Base-by-base conservation (phyloP, 169 alveolate genomes). In the Plasmodium chabaudi region DNA sequence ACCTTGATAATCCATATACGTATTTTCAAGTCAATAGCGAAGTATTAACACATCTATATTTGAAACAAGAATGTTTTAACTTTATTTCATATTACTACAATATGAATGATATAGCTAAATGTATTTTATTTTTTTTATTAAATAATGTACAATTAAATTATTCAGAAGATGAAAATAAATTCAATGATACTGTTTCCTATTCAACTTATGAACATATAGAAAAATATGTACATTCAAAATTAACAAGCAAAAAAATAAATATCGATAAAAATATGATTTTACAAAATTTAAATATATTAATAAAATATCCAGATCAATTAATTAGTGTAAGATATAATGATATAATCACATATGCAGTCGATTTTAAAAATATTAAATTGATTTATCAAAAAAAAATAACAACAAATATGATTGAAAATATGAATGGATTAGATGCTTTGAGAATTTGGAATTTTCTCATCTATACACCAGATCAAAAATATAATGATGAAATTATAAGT, bases 401-500 rank as follows among this genome's bases (percentile, higher is more conserved):
- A 7, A 51, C 82, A 51, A 65, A 55, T 51, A 25, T 79, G 7
- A 65, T 79, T 27, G 82, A 79, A 79, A 64, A 60, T 79, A 79
- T 79, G 89, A 79, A 39, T 42, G 89, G 82, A 19, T 25, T 46
- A 27, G 74, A 70, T 9, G 77, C 82, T 27, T 27, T 79, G 19
- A 53, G 89, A 17, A 79, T 79, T 19, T 79, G 89, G 89, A 79
- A 55, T 9, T 79, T 53, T 55, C 70, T 79, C 5, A 25, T 47
- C 9, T n/a, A 70, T 5, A 47, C 69, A 27, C 73, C 89, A 7
- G 67, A 57, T 9, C 55, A 79, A 19, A 79, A 79, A 65, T 39
- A 53, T 5, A 79, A 79, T 65, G 89, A 79, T 53, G 89, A 79
- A 64, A n/a, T 65, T 9, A 79, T 79, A 13, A 79, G 89, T 79